Evolutionary conservation across 345 rosid genomes (phyloP), one percentile per base, ranked within the genome.

Genomic region (Eutrema heterophyllum): DNA sequence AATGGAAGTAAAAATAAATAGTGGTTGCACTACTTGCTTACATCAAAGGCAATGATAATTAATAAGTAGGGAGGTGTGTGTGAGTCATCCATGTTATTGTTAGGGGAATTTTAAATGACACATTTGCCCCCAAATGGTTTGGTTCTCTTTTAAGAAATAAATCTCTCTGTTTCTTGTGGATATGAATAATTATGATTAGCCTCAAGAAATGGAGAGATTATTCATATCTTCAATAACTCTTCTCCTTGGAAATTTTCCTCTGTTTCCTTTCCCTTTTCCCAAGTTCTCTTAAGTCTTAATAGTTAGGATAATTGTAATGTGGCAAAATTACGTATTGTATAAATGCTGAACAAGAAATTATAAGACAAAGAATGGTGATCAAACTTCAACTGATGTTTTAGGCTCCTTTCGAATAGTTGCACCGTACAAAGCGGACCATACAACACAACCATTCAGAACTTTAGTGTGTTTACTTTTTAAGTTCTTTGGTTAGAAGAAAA

Each of bases 1-100:
- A 70, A 39, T 56, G 12, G 41, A 39, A 39, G 52, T 39, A 24
- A 65, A 74, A 14, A 43, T 38, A 60, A 4, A 45, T 46, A 76
- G 71, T 69, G 66, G 79, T 69, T 75, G 79, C 79, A 62, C 76
- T 51, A 75, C 83, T 59, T 49, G 41, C 51, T 72, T 79, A 61
- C 77, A 83, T 82, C 54, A 78, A 38, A 57, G 67, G 60, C 68
- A 52, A 46, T 76, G 75, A 76, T 76, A 70, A 69, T 76, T 68
- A 75, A 76, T 69, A 62, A 69, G 64, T 52, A 26, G 55, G n/a
- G 66, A 18, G 43, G 65, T 74, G 61, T 58, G 41, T 66, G 21
- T 36, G 75, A 63, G 52, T 56, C 80, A 70, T 51, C 68, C 55
- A 51, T 35, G 67, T 36, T 54, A 26, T 49, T 51, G 52, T 61